phyloP scores from a whole-genome alignment of 768 basidiomycete species.

The Clavulina sp. region DNA sequence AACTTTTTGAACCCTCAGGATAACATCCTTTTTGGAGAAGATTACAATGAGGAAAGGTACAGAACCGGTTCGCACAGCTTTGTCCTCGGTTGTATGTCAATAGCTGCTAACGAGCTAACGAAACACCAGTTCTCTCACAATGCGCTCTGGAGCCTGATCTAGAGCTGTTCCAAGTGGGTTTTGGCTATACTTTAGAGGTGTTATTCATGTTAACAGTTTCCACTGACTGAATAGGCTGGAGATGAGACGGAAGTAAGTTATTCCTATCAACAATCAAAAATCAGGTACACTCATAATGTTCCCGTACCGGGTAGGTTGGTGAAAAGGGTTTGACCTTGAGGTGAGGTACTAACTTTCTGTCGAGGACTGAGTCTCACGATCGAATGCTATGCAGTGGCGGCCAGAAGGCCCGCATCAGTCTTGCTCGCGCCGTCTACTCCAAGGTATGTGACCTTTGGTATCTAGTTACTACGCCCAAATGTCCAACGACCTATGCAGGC shows the following conservation, averaged over 20 bases:
- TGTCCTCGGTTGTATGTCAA: not conserved
- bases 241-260: constrained; percentile 35
- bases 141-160: constrained; percentile 29
- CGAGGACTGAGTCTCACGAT: constrained; percentile 21
- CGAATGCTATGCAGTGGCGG: not conserved
- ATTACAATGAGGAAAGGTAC: constrained; percentile 27
- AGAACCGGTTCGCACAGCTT: constrained; percentile 19
- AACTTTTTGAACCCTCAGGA: constrained; percentile 12
- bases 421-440: constrained; percentile 43
- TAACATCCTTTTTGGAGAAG: constrained; percentile 32
- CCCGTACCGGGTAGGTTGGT: constrained; percentile 24
- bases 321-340: constrained; percentile 47
- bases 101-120: not conserved
- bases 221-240: no score
- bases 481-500: no score
- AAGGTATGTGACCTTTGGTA: constrained; percentile 36
- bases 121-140: constrained; percentile 21
- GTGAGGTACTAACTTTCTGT: constrained; percentile 16
- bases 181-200: no score
- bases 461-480: no score
- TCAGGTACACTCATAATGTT: not conserved
- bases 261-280: not conserved
- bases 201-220: no score
- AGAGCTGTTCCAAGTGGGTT: constrained; percentile 31
- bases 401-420: constrained; percentile 27